A percentile compares a stretch with the other conserved stretches of the same genome.
Evolutionary conservation across 2,329 filamentous ascomycete genomes (phyloP).

Genomic region (Epichloe scottii): DNA sequence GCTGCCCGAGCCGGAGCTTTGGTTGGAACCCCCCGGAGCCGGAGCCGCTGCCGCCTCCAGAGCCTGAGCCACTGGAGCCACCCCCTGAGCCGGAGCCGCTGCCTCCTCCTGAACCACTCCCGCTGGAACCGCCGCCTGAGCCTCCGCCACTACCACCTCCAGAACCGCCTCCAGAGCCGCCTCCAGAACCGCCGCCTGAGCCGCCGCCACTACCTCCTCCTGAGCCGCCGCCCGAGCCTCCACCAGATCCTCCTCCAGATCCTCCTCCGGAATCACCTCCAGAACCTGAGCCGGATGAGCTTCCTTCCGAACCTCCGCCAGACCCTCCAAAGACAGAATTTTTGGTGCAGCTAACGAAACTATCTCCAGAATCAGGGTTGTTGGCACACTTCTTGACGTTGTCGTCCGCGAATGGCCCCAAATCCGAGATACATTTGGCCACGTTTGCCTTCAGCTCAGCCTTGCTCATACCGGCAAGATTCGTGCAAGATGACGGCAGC

Average conservation of each 20-base stretch:
- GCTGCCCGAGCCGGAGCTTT: neutral
- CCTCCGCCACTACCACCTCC: too few relatives aligned
- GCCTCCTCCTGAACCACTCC: neutral
- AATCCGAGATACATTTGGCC: slow-evolving; percentile 2
- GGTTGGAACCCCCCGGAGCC: neutral
- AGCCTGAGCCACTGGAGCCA: neutral
- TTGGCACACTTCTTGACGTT: neutral
- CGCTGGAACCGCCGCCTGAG: neutral
- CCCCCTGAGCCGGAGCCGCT: neutral
- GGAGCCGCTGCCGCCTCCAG: neutral
- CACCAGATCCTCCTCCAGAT: neutral
- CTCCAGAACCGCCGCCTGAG: neutral
- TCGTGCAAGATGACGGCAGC: slow-evolving; percentile 5
- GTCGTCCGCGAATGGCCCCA: slow-evolving; percentile 3
- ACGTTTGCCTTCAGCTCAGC: neutral
- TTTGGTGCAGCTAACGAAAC: neutral
- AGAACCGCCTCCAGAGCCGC: neutral
- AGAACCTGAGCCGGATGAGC: neutral
- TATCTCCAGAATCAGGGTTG: neutral
- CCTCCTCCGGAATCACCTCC: neutral
- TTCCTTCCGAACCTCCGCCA: neutral
- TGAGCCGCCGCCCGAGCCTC: neutral
- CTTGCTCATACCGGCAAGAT: neutral
- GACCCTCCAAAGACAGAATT: neutral
- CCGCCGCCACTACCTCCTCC: too few relatives aligned